Conservation (phyloP, 2,329 filamentous ascomycete species). For the Hypoxylon sp. region DNA sequence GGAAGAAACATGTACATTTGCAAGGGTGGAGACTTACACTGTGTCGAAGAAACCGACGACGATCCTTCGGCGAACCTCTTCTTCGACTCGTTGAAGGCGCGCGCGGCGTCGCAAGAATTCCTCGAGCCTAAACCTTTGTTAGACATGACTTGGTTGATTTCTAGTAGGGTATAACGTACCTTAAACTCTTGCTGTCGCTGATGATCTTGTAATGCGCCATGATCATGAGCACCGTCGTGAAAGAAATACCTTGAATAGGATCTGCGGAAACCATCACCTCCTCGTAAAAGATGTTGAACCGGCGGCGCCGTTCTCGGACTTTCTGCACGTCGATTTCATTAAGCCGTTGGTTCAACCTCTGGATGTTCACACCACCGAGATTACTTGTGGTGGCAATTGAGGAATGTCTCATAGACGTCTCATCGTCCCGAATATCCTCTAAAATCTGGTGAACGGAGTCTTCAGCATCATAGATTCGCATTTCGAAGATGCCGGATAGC, state of each 20-base stretch:
- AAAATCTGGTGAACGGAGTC: slow-evolving; percentile 89
- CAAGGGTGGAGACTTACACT: slow-evolving; percentile 64
- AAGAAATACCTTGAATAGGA: slow-evolving; percentile 88
- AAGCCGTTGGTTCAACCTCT: slow-evolving; percentile 80
- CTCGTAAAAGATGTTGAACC: slow-evolving; percentile 96
- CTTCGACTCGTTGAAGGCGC: slow-evolving; percentile 91
- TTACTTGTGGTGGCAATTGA: slow-evolving; percentile 67
- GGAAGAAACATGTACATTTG: background rate
- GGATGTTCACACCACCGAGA: slow-evolving; percentile 75
- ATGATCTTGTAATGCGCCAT: slow-evolving; percentile 99
- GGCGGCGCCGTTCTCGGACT: slow-evolving; percentile 80
- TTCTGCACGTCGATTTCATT: slow-evolving; percentile 78
- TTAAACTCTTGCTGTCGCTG: slow-evolving; percentile 94
- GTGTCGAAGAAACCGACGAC: slow-evolving; percentile 98
- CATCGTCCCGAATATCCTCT: slow-evolving; percentile 79
- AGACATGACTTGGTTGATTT: slow-evolving; percentile 34
- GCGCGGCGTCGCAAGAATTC: slow-evolving; percentile 93
- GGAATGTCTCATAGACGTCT: slow-evolving; percentile 64
- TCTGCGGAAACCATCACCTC: slow-evolving; percentile 96
- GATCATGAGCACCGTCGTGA: slow-evolving; percentile 93
- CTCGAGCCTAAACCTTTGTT: slow-evolving; percentile 74
- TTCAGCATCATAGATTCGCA: slow-evolving; percentile 94
- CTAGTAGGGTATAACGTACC: slow-evolving; percentile 61
- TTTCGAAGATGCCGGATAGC: slow-evolving; percentile 94
- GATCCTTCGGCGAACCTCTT: slow-evolving; percentile 89